Conservation (phyloP, 768 basidiomycete species). For the Trametes cingulata region DNA sequence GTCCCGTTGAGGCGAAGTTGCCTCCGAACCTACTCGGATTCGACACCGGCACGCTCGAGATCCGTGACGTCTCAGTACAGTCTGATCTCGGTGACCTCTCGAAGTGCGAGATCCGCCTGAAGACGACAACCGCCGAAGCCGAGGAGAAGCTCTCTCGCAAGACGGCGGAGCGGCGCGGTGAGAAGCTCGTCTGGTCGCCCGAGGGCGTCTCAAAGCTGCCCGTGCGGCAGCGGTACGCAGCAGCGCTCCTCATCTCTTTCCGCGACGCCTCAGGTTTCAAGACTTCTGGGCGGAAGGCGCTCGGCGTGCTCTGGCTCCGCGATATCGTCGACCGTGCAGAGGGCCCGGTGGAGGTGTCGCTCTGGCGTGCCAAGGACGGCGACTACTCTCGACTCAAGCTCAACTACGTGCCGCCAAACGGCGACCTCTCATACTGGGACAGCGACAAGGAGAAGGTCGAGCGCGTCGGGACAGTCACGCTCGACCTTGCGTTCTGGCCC, state of each 20-base stretch:
- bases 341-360: constrained; percentile 45
- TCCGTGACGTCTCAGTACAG: constrained; percentile 37
- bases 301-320: constrained; percentile 56
- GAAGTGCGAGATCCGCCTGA: constrained; percentile 43
- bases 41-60: constrained; percentile 69
- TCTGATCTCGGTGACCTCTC: constrained; percentile 36
- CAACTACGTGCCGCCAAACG: constrained; percentile 35
- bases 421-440: constrained; percentile 32
- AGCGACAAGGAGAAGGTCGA: constrained; percentile 28
- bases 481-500: constrained; percentile 32
- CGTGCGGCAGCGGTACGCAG: constrained; percentile 49
- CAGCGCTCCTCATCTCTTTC: constrained; percentile 46
- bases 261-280: constrained; percentile 39
- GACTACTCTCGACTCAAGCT: constrained; percentile 34
- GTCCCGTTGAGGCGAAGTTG: constrained; percentile 60
- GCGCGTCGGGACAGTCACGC: constrained; percentile 29
- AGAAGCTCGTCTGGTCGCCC: constrained; percentile 32
- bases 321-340: constrained; percentile 54
- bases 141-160: constrained; percentile 44
- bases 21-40: constrained; percentile 62
- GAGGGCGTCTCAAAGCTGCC: constrained; percentile 46
- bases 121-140: constrained; percentile 41
- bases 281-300: constrained; percentile 29
- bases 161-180: constrained; percentile 35
- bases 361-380: constrained; percentile 34